Percentiles rank a stretch among this genome's conserved stretches.
Conservation (phyloP, 768 basidiomycete species). For the Suillus ampliporus region DNA sequence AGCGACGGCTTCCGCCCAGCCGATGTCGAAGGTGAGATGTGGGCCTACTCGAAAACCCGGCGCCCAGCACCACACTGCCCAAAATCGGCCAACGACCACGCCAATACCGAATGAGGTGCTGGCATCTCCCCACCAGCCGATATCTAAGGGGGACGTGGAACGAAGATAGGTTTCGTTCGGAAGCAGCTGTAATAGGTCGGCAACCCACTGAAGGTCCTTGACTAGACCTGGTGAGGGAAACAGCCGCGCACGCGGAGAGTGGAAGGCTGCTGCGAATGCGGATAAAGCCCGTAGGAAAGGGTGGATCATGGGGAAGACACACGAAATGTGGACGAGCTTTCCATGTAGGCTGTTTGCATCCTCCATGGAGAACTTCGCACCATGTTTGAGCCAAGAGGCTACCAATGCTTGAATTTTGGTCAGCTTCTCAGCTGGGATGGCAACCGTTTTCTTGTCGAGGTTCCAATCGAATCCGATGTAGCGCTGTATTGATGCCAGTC, state of each 20-base stretch:
- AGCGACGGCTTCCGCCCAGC: conserved; percentile 46
- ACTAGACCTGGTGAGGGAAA: too few relatives aligned
- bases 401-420: too few relatives aligned
- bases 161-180: too few relatives aligned
- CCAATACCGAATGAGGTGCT: conserved; percentile 42
- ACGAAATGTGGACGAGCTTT: conserved; percentile 37
- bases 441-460: too few relatives aligned
- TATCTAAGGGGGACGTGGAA: conserved; percentile 36
- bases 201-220: too few relatives aligned
- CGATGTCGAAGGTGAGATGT: conserved; percentile 34
- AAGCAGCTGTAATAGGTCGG: too few relatives aligned
- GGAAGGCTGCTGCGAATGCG: conserved; percentile 27
- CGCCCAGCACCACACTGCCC: conserved; percentile 38
- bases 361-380: too few relatives aligned
- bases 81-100: conserved; percentile 32
- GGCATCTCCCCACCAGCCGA: conserved; percentile 44
- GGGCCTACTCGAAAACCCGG: conserved; percentile 37
- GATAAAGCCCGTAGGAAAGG: conserved; percentile 30
- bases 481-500: too few relatives aligned
- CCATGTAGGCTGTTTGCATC: conserved; percentile 27
- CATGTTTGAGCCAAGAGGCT: too few relatives aligned
- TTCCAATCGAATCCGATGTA: too few relatives aligned
- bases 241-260: conserved; percentile 18
- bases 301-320: conserved; percentile 31
- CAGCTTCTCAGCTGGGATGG: too few relatives aligned